Percentiles rank a stretch among this genome's conserved stretches.
Evolutionary conservation across 148 eudicot species (phyloP).

Genomic region (Dysphania ambrosioides): DNA sequence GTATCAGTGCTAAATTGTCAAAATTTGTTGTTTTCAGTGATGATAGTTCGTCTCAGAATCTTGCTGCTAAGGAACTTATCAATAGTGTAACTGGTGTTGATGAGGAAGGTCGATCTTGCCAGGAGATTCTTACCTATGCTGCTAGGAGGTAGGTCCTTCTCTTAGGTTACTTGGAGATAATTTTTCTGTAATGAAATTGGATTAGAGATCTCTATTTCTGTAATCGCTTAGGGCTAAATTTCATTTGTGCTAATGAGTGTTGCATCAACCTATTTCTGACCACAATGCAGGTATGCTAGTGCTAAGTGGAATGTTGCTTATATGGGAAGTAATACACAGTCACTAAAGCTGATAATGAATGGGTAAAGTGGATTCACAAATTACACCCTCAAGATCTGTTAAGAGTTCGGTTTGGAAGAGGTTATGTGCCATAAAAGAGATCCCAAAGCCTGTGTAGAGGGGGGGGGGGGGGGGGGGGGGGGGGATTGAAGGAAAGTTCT

Average conservation of each 20-base stretch:
- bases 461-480: too few relatives aligned
- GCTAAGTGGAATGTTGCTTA: constrained; percentile 75
- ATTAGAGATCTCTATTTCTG: background rate
- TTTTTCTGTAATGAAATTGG: background rate
- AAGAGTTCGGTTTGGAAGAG: too few relatives aligned
- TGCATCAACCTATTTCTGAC: background rate
- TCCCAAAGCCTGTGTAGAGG: too few relatives aligned
- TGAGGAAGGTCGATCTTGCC: constrained; percentile 88
- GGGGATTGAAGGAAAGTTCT: too few relatives aligned
- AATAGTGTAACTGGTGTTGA: constrained; percentile 77
- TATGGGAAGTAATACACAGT: too few relatives aligned
- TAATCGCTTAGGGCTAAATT: background rate
- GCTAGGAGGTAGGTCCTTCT: constrained; percentile 62
- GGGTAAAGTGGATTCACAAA: too few relatives aligned
- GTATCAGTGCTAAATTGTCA: background rate
- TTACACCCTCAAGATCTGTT: too few relatives aligned
- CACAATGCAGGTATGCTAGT: constrained; percentile 68
- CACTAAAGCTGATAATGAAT: too few relatives aligned
- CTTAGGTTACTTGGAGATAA: background rate
- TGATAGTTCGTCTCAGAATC: constrained; percentile 48
- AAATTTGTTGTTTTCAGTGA: constrained; percentile 41
- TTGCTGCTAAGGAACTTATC: constrained; percentile 81
- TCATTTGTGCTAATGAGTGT: background rate
- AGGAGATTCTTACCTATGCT: constrained; percentile 83
- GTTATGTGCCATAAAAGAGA: too few relatives aligned